phyloP scores from a whole-genome alignment of 2,329 filamentous ascomycete genomes.

The Geosmithia putterillii region DNA sequence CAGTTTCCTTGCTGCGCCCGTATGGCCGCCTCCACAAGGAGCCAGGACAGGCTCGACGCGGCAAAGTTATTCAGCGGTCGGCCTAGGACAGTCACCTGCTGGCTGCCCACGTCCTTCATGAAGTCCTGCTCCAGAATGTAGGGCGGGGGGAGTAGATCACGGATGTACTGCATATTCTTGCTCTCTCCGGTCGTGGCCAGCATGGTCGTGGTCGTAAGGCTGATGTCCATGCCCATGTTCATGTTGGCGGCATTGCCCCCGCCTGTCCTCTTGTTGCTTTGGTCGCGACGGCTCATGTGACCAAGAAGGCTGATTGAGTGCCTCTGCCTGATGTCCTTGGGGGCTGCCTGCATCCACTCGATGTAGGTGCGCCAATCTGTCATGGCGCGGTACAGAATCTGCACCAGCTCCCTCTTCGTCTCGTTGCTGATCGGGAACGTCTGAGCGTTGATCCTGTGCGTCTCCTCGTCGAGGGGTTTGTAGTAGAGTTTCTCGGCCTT shows the following conservation, averaged over 20 bases:
- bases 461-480: background rate
- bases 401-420: background rate
- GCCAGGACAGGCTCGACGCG: background rate
- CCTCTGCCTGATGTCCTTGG: background rate
- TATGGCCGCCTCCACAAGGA: constrained; percentile 6
- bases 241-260: background rate
- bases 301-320: background rate
- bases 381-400: constrained; percentile 9
- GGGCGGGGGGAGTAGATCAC: background rate
- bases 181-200: background rate
- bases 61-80: background rate
- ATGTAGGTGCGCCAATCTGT: constrained; percentile 10
- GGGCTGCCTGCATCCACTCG: constrained; percentile 10
- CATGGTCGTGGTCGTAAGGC: too few species aligned
- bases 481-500: background rate
- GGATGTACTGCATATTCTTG: background rate
- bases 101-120: background rate
- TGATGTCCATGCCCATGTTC: too few species aligned
- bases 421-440: constrained; percentile 2
- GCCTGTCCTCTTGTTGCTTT: background rate
- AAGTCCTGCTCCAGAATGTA: background rate
- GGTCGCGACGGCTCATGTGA: background rate
- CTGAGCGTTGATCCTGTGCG: background rate
- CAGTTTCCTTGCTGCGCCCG: constrained; percentile 13
- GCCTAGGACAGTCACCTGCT: constrained; percentile 5